These are phyloP conservation scores for Skeletonema grethae DNA, from an alignment of 108 stramenopile species.

Conservation along the genomic window DNA sequence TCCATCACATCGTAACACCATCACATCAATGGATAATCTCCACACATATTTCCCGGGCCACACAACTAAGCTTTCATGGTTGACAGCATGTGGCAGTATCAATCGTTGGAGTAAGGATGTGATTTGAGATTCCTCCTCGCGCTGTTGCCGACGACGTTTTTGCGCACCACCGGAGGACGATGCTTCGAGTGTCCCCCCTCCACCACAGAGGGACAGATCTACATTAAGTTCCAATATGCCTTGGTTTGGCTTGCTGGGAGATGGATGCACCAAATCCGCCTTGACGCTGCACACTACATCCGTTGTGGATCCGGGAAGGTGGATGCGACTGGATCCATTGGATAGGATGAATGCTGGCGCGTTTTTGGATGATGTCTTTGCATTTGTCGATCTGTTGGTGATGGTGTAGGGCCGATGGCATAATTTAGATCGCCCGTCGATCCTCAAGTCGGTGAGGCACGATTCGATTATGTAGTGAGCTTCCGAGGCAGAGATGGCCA, in stretches of 20 bases:
- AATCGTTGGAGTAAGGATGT: conserved; percentile 56
- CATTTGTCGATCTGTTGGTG: conserved; percentile 18
- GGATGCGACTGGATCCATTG: conserved; percentile 70
- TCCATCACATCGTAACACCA: conserved; percentile 62
- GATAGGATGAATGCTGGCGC: conserved; percentile 55
- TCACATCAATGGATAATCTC: conserved; percentile 63
- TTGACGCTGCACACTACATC: conserved; percentile 72
- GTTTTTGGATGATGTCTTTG: neutral
- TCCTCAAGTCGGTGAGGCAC: conserved; percentile 63
- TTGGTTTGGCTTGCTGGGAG: conserved; percentile 47
- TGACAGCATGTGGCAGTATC: conserved; percentile 58
- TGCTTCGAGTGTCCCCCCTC: conserved; percentile 11
- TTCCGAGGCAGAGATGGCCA: conserved; percentile 66
- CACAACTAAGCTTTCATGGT: conserved; percentile 47
- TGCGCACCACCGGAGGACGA: neutral
- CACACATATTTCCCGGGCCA: conserved; percentile 67
- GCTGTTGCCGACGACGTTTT: conserved; percentile 13
- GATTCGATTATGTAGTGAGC: conserved; percentile 68
- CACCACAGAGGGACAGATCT: conserved; percentile 48
- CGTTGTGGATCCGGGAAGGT: conserved; percentile 61
- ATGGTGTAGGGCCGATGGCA: conserved; percentile 60
- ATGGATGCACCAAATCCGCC: conserved; percentile 69
- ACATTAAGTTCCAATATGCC: conserved; percentile 67
- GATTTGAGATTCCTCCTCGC: conserved; percentile 45
- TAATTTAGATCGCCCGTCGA: conserved; percentile 63